Conservation (phyloP, 2,329 filamentous ascomycete genomes). For the Clonostachys chloroleuca region DNA sequence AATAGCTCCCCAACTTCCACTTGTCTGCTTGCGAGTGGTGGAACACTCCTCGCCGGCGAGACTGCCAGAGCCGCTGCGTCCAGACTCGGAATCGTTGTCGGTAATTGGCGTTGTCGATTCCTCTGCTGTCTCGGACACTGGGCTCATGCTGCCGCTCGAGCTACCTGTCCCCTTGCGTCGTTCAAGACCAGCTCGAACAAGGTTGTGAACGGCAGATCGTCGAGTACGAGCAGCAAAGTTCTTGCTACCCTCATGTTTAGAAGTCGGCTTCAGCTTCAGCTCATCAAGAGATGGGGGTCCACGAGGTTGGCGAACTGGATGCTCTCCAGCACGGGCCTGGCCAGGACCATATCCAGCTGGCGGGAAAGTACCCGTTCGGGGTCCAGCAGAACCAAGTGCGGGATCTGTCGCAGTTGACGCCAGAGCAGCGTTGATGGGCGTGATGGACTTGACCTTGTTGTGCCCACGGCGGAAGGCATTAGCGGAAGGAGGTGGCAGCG, state of each 20-base stretch:
- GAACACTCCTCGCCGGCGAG: constrained; percentile 68
- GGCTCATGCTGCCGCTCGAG: constrained; percentile 75
- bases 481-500: constrained; percentile 81
- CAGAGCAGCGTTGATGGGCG: constrained; percentile 49
- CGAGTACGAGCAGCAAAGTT: constrained; percentile 94
- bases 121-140: constrained; percentile 76
- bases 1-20: constrained; percentile 65
- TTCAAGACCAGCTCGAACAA: constrained; percentile 84
- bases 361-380: constrained; percentile 78
- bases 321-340: constrained; percentile 88
- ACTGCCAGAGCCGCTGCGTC: constrained; percentile 72
- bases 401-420: constrained; percentile 26
- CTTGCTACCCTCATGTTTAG: constrained; percentile 92
- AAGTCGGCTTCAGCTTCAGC: constrained; percentile 81
- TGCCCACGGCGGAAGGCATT: constrained; percentile 92
- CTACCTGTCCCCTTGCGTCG: constrained; percentile 74
- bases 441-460: constrained; percentile 81
- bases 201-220: constrained; percentile 84
- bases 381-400: constrained; percentile 32
- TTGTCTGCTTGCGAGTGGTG: constrained; percentile 37
- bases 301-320: constrained; percentile 87
- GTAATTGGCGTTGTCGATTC: constrained; percentile 62
- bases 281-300: constrained; percentile 91
- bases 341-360: constrained; percentile 86
- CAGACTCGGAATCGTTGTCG: constrained; percentile 72